phyloP scores from a whole-genome alignment of 1,284 basidiomycete species.

The Phlebopus sp. region DNA sequence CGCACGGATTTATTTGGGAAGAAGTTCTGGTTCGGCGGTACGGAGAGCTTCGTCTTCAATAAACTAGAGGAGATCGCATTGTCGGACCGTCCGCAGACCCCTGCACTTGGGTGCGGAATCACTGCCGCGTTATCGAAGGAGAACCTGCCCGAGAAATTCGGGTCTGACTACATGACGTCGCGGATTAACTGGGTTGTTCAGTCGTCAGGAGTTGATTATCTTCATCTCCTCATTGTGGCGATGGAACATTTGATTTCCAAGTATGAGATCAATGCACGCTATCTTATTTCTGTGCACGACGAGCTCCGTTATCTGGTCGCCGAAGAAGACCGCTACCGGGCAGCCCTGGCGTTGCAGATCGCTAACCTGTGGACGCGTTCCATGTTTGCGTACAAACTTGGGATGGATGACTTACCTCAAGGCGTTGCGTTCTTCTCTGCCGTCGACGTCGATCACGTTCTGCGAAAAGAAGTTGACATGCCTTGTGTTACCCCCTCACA shows the following conservation, averaged over 20 bases:
- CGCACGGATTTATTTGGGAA: conserved; percentile 66
- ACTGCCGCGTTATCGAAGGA: conserved; percentile 90
- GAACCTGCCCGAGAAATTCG: conserved; percentile 77
- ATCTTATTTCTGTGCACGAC: conserved; percentile 97
- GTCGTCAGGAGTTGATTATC: conserved; percentile 96
- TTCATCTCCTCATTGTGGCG: conserved; percentile 92
- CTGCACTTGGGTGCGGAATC: conserved; percentile 91
- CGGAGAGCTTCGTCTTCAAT: conserved; percentile 99
- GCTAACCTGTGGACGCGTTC: conserved; percentile 96
- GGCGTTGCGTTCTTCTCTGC: conserved; percentile 96
- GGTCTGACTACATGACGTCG: conserved; percentile 90
- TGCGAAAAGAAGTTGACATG: conserved; percentile 97
- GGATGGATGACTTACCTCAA: conserved; percentile 95
- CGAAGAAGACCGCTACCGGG: conserved; percentile 86
- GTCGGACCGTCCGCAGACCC: conserved; percentile 85
- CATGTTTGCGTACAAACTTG: conserved; percentile 89
- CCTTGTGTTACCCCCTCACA: conserved; percentile 94
- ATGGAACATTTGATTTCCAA: conserved; percentile 87
- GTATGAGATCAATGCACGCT: conserved; percentile 88
- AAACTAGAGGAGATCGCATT: conserved; percentile 95
- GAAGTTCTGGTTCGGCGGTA: conserved; percentile 97
- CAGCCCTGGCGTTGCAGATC: conserved; percentile 91
- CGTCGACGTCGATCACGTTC: conserved; percentile 89
- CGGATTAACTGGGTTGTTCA: conserved; percentile 99
- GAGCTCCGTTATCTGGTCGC: conserved; percentile 92